phyloP scores from a whole-genome alignment of 306 rosid genomes.

The Begonia masoniana region DNA sequence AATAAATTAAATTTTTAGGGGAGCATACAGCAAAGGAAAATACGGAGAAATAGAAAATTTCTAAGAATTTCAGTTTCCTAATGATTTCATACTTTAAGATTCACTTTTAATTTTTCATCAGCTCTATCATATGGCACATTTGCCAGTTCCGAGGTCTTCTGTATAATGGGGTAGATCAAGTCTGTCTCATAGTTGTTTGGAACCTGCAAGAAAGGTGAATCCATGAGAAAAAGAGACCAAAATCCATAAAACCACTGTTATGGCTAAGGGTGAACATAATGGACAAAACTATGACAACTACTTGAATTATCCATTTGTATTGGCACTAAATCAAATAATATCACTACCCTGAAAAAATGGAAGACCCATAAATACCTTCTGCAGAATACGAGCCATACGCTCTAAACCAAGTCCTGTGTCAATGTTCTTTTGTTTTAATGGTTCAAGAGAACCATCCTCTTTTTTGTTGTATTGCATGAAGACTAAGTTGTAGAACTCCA shows the following conservation, averaged over 20 bases:
- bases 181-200: conserved; percentile 92
- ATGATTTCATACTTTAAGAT: conserved; percentile 46
- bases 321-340: neutral
- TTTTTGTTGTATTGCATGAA: conserved; percentile 94
- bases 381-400: conserved; percentile 91
- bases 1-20: conserved; percentile 2
- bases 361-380: conserved; percentile 41
- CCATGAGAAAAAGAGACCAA: neutral
- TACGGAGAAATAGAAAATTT: conserved; percentile 10
- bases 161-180: conserved; percentile 85
- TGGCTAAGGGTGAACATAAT: no score
- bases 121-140: conserved; percentile 50
- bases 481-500: conserved; percentile 86
- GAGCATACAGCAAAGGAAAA: conserved; percentile 4
- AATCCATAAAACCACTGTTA: no score
- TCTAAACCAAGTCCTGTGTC: conserved; percentile 96
- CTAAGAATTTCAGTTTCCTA: conserved; percentile 8
- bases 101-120: conserved; percentile 54
- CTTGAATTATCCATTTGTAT: neutral
- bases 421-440: conserved; percentile 83
- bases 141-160: conserved; percentile 63
- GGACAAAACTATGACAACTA: no score
- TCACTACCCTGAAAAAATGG: conserved; percentile 5
- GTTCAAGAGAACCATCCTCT: conserved; percentile 74
- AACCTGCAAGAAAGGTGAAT: conserved; percentile 47